phyloP scores from a whole-genome alignment of 176 grass and related monocot genomes.

The Poa pratensis region DNA sequence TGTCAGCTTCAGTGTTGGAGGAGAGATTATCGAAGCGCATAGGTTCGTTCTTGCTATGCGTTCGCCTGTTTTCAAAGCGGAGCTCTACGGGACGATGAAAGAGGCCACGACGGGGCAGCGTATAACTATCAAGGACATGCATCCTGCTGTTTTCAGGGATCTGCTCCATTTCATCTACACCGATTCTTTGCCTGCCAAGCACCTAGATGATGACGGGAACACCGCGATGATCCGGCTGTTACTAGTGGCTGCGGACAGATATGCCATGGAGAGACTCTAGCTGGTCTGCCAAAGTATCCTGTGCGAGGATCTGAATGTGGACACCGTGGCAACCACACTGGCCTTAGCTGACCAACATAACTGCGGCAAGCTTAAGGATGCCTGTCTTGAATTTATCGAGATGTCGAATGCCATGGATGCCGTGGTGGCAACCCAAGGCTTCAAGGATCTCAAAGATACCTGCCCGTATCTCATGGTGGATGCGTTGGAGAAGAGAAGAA shows the following conservation, averaged over 20 bases:
- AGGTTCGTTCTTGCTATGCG: background rate
- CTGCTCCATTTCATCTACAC: background rate
- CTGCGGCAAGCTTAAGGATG: constrained; percentile 2
- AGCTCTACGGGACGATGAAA: background rate
- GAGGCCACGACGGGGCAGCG: background rate
- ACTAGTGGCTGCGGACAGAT: background rate
- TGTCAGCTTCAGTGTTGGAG: background rate
- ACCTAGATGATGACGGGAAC: background rate
- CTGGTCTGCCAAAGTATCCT: constrained; percentile 15
- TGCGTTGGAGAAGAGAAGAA: constrained; percentile 15
- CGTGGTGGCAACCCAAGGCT: constrained; percentile 14
- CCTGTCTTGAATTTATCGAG: background rate
- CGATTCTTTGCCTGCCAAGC: background rate
- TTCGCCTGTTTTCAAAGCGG: background rate
- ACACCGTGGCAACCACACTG: background rate
- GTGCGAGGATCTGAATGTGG: background rate
- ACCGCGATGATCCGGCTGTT: background rate
- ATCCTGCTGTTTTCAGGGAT: background rate
- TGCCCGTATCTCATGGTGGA: constrained; percentile 13
- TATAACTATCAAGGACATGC: background rate
- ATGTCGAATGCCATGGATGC: background rate
- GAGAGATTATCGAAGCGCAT: background rate
- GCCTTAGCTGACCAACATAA: constrained; percentile 13
- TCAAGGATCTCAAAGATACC: background rate
- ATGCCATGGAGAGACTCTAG: background rate